Evolutionary conservation across 2,329 filamentous ascomycete genomes (phyloP), one percentile per base, ranked within the genome.

Genomic region (Ascochyta lentis): DNA sequence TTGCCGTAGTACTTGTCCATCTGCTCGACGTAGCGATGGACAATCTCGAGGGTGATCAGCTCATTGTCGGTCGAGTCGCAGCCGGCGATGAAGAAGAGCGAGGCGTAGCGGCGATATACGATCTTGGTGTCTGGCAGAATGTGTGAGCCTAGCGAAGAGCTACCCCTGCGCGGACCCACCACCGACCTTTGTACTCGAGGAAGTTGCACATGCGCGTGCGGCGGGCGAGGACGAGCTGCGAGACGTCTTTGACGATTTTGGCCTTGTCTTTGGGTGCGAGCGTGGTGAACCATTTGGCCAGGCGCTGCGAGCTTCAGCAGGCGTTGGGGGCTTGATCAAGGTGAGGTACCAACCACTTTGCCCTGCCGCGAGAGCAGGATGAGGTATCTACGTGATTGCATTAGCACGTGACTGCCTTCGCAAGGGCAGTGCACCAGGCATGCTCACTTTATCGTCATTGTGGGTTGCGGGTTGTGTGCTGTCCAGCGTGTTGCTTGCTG

Each of bases 1-100:
- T 99, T 99, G 78, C 95, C 95, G 78, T 98, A 99, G 82, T 99
- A 99, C 78, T 99, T 99, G 84, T 99, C 95, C 95, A 99, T 99
- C 80, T 99, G 95, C 79, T 99, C 95, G 74, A 99, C 95, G 77
- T 99, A 99, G 79, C 95, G 92, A 78, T 99, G 95, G 71, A 99
- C 96, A 74, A 99, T 92, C 78, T 99, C 95, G 74, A 99, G 91
- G 23, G 92, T 96, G 76, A 98, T 97, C 73, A 99, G 83, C 76
- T 99, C 95, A 79, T 99, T 99, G 79, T 99, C 95, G 61, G 92
- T 92, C n/a, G 93, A 93, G 49, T 92, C 89, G 81, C 92, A 96
- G 70, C 95, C 95, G 71, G 94, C 93, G 77, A 99, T 99, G 84
- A 99, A 99, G 84, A 98, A 99, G 60, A 99, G 89, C 56, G 95